Base-by-base conservation (phyloP, 495 filamentous ascomycete genomes). In the Trichocladium antarcticum region DNA sequence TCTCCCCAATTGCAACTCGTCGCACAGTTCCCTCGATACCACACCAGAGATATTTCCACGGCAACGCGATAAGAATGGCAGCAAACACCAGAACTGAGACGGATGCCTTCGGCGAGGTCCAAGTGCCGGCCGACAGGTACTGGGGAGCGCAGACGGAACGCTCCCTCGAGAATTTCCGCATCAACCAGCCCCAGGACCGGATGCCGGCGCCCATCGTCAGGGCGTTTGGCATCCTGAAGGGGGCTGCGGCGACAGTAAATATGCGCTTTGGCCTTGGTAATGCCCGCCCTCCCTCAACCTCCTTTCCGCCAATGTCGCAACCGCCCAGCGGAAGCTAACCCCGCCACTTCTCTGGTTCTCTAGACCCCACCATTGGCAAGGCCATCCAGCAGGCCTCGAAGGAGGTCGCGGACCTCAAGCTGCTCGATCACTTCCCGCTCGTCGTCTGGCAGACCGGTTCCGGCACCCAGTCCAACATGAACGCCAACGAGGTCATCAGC, bases 391-490 rank as follows among this genome's bases (percentile, higher is more conserved):
- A 95, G 74, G 92, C 92, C 47, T 88, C 92, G 29, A 78, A 81
- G 45, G 92, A 98, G 71, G 93, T 98, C 34, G 89, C 89, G 37
- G 82, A 84, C 55, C 81, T 90, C 59, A 95, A 96, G 77, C 82
- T 97, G 54, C 68, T 94, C 62, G 89, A 95, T 69, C 92, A 98
- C 79, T 98, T 98, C 73, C 92, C 89, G 47, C 84, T 98, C 42
- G 92, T 97, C 45, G 90, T 98, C 61, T 98, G 92, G 92, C 92
- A 98, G 70, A 98, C 92, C 32, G 92, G 92, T 48, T 97, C 93
- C 15, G 92, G 92, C 59, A 98, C 92, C 21, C 92, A 98, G 73
- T 95, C 89, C 64, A 98, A 98, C 80, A 98, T 98, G 92, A 98
- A 98, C 75, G 89, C 92, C 65, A 98, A 98, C 71, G 92, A 98